phyloP scores from a whole-genome alignment of 148 eudicot species.

The Suaeda aralocaspica region DNA sequence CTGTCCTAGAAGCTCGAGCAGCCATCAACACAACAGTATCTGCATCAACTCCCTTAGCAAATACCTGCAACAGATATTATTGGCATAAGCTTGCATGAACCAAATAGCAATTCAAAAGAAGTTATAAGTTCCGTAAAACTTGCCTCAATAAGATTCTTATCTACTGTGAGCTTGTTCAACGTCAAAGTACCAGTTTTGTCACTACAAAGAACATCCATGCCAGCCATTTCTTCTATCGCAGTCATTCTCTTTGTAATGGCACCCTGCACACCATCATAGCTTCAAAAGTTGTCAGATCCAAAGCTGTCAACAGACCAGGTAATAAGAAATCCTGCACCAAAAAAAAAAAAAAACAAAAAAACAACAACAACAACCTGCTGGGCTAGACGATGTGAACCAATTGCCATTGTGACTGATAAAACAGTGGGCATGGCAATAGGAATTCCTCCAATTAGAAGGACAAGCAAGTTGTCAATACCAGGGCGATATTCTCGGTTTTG shows the following conservation, averaged over 20 bases:
- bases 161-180: constrained; percentile 85
- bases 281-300: neutral
- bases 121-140: constrained; percentile 12
- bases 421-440: constrained; percentile 99
- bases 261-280: constrained; percentile 41
- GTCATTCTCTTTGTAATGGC: constrained; percentile 97
- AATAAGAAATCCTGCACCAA: neutral
- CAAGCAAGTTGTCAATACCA: constrained; percentile 96
- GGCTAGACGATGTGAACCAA: constrained; percentile 94
- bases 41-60: constrained; percentile 85
- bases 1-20: constrained; percentile 89
- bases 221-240: constrained; percentile 97
- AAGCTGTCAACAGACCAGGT: neutral
- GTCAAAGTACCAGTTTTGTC: constrained; percentile 95
- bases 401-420: constrained; percentile 97
- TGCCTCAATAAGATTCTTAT: constrained; percentile 88
- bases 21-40: constrained; percentile 96
- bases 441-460: constrained; percentile 97
- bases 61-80: constrained; percentile 47
- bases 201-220: constrained; percentile 96
- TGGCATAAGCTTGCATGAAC: constrained; percentile 1
- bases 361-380: too few relatives aligned
- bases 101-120: neutral
- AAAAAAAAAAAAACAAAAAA: too few relatives aligned
- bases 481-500: constrained; percentile 89